phyloP scores from a whole-genome alignment of 2,329 filamentous ascomycete genomes.

The Rugonectria rugulosa region DNA sequence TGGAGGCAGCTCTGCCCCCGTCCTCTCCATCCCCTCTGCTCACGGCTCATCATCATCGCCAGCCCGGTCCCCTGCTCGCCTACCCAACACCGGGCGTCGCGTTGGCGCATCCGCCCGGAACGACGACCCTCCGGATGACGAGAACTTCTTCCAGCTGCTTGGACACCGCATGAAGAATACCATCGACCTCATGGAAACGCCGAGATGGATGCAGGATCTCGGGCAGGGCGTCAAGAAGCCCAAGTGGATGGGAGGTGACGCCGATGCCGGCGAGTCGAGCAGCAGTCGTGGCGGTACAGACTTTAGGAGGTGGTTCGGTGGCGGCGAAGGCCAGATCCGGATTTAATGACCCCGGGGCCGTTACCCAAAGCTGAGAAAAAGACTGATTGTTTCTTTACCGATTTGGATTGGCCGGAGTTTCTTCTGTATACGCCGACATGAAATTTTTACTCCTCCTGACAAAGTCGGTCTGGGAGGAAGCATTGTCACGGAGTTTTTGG shows the following conservation, averaged over 20 bases:
- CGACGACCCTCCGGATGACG: conserved; percentile 72
- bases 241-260: conserved; percentile 78
- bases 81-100: conserved; percentile 35
- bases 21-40: conserved; percentile 56
- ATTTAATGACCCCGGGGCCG: conserved; percentile 28
- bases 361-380: too few species aligned
- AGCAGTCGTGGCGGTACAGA: conserved; percentile 45
- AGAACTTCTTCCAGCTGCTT: conserved; percentile 84
- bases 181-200: conserved; percentile 81
- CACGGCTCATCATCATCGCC: conserved; percentile 45
- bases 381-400: conserved; percentile 14
- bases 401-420: neutral
- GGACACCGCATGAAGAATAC: conserved; percentile 91
- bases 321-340: conserved; percentile 48
- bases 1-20: conserved; percentile 50
- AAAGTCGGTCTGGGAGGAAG: conserved; percentile 19
- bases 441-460: conserved; percentile 16
- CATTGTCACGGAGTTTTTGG: conserved; percentile 33
- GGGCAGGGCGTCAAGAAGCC: conserved; percentile 76
- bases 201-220: conserved; percentile 81
- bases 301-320: conserved; percentile 67
- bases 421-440: conserved; percentile 26
- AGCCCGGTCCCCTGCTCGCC: conserved; percentile 53
- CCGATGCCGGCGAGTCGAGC: conserved; percentile 45
- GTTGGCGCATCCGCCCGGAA: conserved; percentile 45